phyloP scores from a whole-genome alignment of 2,329 filamentous ascomycete species.

The Chalaropsis ovoidea region DNA sequence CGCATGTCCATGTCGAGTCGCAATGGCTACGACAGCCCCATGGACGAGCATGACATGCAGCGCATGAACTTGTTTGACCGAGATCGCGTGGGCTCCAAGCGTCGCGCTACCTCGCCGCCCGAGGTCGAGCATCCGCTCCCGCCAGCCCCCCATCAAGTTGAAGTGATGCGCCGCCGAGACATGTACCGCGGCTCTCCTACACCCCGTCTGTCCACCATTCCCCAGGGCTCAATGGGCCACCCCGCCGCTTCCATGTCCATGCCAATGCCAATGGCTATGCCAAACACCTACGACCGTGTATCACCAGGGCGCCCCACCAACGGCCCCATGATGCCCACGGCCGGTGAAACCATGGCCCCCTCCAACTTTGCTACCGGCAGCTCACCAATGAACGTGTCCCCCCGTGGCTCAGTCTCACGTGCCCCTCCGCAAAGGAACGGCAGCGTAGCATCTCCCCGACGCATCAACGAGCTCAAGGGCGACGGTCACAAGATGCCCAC shows the following conservation, averaged over 20 bases:
- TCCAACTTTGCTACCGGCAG: constrained; percentile 33
- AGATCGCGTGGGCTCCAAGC: constrained; percentile 45
- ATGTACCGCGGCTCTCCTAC: constrained; percentile 44
- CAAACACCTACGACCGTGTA: constrained; percentile 38
- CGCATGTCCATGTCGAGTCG: constrained; percentile 30
- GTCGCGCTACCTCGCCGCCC: constrained; percentile 46
- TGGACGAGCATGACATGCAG: constrained; percentile 37
- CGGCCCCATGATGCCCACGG: constrained; percentile 42
- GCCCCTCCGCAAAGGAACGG: constrained; percentile 38
- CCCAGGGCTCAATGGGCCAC: constrained; percentile 38
- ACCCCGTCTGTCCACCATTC: constrained; percentile 40
- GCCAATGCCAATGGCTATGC: constrained; percentile 34
- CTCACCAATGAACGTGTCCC: constrained; percentile 41
- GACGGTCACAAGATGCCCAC: constrained; percentile 42
- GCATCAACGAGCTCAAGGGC: constrained; percentile 43
- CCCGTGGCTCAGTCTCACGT: constrained; percentile 39
- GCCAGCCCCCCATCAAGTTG: constrained; percentile 35
- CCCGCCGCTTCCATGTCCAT: constrained; percentile 36
- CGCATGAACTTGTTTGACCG: constrained; percentile 41
- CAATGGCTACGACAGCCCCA: constrained; percentile 41
- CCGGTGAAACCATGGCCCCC: constrained; percentile 41
- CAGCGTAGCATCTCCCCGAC: constrained; percentile 43
- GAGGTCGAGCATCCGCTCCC: constrained; percentile 39
- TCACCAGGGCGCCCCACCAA: constrained; percentile 40
- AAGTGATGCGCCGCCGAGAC: constrained; percentile 42